phyloP scores from a whole-genome alignment of 306 rosid species.

The Malus sylvestris region DNA sequence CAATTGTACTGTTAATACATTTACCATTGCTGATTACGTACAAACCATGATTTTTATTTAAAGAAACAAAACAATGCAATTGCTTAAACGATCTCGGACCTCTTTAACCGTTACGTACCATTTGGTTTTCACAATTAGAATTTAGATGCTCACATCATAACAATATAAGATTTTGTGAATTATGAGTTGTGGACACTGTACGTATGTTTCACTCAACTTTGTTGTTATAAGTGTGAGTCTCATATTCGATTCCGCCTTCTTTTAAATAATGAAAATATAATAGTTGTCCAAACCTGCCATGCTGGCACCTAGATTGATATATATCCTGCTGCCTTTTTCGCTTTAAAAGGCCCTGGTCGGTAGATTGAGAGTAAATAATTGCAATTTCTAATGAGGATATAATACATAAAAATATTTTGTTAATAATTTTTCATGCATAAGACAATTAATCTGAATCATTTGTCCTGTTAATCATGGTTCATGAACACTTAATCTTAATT shows the following conservation, averaged over 20 bases:
- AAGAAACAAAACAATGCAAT: not conserved
- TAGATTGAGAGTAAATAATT: not conserved
- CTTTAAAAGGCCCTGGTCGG: not conserved
- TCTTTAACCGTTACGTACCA: too few relatives aligned
- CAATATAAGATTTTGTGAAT: too few relatives aligned
- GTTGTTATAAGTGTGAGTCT: too few relatives aligned
- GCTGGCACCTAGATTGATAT: not conserved
- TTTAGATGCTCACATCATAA: too few relatives aligned
- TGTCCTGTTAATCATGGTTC: constrained; percentile 1
- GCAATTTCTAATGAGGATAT: not conserved
- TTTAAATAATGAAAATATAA: too few relatives aligned
- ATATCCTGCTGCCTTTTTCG: not conserved
- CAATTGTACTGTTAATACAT: not conserved
- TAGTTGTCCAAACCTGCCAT: too few relatives aligned
- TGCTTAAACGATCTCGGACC: not conserved
- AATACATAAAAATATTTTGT: not conserved
- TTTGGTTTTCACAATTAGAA: too few relatives aligned
- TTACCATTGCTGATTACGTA: not conserved
- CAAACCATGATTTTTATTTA: not conserved
- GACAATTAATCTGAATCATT: not conserved
- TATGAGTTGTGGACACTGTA: too few relatives aligned
- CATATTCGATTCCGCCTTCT: too few relatives aligned
- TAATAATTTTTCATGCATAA: not conserved
- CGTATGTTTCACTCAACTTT: too few relatives aligned
- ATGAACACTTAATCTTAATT: not conserved